Evolutionary conservation across 139 green algal species (phyloP), one percentile per base, ranked within the genome.

Genomic region (Chlamydomonas incerta): DNA sequence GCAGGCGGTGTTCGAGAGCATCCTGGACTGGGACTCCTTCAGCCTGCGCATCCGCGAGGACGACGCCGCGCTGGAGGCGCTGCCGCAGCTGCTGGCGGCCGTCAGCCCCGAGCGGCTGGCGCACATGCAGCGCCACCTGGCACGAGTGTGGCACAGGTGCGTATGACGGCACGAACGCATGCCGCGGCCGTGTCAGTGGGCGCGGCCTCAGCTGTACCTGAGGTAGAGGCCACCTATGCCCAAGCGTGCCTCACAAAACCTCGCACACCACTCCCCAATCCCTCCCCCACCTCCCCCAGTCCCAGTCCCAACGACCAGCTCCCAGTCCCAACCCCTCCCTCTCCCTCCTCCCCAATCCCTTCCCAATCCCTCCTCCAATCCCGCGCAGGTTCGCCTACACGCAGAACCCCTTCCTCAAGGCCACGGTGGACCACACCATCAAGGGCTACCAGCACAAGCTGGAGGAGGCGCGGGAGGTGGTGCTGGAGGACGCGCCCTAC

Each of bases 11-110:
- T 76, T 52, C 10, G 55, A 74, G 23, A 21, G 11, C 11, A 31
- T 76, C 35, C 34, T 85, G 47, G 80, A 85, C 80, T 85, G 50
- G 21, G 34, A n/a, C 35, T 33, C 13, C 20, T 74, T 74, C 34
- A 20, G 17, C 18, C 15, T 74, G 5, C 68, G 68, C 20, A 20
- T 74, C 13, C 34, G 68, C 66, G 33, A 72, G 31, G 13, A 34
- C 66, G 33, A 72, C 18, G 13, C 63, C 26, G 63, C 63, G 29
- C 63, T 70, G 63, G 63, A 70, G 63, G 63, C 63, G n/a, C 13
- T 70, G 63, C 63, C 63, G 63, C 18, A 37, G 29, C 14, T 70
- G 13, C 63, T 70, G 5, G 10, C 21, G 5, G 63, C 63, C 14
- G 63, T 70, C 6, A 70, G 26, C 10, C 63, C 63, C 8, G n/a